phyloP scores from a whole-genome alignment of 345 rosid species.

The Populus tremula region DNA sequence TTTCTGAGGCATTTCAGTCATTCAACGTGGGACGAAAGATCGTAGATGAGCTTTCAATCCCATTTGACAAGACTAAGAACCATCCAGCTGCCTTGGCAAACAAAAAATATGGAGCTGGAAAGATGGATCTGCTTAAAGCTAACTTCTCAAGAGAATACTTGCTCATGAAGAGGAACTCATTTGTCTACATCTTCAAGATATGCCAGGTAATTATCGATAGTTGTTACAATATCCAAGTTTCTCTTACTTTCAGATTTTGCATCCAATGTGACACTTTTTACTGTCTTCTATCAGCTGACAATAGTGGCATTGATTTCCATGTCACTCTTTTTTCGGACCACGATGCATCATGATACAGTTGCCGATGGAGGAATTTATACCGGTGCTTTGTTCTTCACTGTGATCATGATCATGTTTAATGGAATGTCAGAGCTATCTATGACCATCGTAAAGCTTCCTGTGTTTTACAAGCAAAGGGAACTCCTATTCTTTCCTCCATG shows the following conservation, averaged over 20 bases:
- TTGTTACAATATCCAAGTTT: not conserved
- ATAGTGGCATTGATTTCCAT: slow-evolving; percentile 28
- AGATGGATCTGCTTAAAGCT: slow-evolving; percentile 52
- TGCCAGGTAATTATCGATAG: slow-evolving; percentile 41
- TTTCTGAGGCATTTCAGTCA: slow-evolving; percentile 51
- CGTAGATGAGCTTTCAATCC: slow-evolving; percentile 40
- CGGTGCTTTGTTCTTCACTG: slow-evolving; percentile 65
- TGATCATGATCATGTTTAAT: slow-evolving; percentile 53
- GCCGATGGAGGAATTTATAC: slow-evolving; percentile 48
- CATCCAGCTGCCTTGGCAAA: slow-evolving; percentile 60
- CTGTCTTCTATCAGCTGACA: slow-evolving; percentile 20
- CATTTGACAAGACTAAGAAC: slow-evolving; percentile 46
- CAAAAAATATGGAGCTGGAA: slow-evolving; percentile 45
- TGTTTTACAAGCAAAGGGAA: slow-evolving; percentile 82
- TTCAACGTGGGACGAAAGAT: slow-evolving; percentile 39
- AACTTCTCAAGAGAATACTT: slow-evolving; percentile 48
- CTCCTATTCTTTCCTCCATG: slow-evolving; percentile 72
- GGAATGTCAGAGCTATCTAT: slow-evolving; percentile 72
- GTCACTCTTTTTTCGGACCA: slow-evolving; percentile 38
- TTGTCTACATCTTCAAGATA: slow-evolving; percentile 50
- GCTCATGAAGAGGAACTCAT: slow-evolving; percentile 63
- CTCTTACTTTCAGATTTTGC: not conserved
- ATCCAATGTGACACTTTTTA: not conserved
- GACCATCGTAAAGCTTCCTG: slow-evolving; percentile 78
- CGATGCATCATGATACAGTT: slow-evolving; percentile 29